phyloP scores from a whole-genome alignment of 2,329 filamentous ascomycete species.

The Sclerotinia minor region DNA sequence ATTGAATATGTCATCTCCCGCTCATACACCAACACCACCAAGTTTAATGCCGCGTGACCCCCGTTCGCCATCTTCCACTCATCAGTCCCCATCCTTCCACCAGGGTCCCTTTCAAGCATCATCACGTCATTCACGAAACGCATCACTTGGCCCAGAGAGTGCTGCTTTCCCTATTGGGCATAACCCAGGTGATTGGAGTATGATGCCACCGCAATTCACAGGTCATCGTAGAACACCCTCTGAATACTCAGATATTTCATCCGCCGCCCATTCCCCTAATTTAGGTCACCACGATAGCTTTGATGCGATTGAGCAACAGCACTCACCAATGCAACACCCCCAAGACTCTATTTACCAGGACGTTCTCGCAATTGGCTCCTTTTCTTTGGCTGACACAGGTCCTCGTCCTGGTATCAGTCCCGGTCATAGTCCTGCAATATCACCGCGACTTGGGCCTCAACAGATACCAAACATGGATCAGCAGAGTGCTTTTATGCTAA shows the following conservation, averaged over 20 bases:
- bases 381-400: slow-evolving; percentile 70
- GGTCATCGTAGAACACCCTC: slow-evolving; percentile 82
- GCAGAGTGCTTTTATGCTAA: slow-evolving; percentile 47
- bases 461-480: slow-evolving; percentile 55
- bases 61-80: slow-evolving; percentile 41
- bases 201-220: slow-evolving; percentile 64
- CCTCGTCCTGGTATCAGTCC: slow-evolving; percentile 74
- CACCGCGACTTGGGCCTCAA: slow-evolving; percentile 60
- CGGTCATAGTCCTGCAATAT: slow-evolving; percentile 70
- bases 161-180: slow-evolving; percentile 53
- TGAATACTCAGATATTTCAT: slow-evolving; percentile 90
- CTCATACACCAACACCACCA: slow-evolving; percentile 38
- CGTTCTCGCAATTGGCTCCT: slow-evolving; percentile 73
- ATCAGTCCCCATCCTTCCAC: slow-evolving; percentile 41
- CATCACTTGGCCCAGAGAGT: slow-evolving; percentile 42
- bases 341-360: slow-evolving; percentile 77
- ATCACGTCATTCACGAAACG: slow-evolving; percentile 40
- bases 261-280: slow-evolving; percentile 80
- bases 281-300: slow-evolving; percentile 76
- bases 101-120: slow-evolving; percentile 40
- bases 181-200: slow-evolving; percentile 57
- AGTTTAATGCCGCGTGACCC: slow-evolving; percentile 37
- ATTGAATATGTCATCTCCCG: slow-evolving; percentile 51
- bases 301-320: slow-evolving; percentile 67
- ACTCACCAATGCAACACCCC: slow-evolving; percentile 78